Evolutionary conservation across 139 green algal genomes (phyloP).

Genomic region (Astrephomene gubernaculifera): DNA sequence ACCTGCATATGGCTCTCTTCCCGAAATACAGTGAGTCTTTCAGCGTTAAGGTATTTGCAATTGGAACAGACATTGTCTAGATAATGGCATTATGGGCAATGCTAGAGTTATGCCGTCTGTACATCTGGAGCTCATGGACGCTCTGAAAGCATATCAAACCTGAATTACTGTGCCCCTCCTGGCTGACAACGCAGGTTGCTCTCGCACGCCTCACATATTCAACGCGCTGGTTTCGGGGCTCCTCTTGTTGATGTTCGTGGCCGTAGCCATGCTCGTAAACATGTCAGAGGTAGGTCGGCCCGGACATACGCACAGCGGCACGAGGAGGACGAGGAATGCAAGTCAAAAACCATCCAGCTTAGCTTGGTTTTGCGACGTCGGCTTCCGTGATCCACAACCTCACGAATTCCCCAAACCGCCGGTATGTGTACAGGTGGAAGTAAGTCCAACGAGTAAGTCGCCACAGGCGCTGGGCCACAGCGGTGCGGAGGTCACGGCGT

Average conservation of each 20-base stretch:
- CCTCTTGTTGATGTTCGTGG: slow-evolving; percentile 1
- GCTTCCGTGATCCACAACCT: not conserved
- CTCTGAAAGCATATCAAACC: too few relatives aligned
- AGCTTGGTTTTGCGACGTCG: not conserved
- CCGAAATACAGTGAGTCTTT: slow-evolving; percentile 17
- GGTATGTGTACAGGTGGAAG: not conserved
- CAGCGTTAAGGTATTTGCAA: too few relatives aligned
- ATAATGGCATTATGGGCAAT: too few relatives aligned
- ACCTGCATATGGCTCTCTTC: slow-evolving; percentile 1
- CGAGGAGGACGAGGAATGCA: too few relatives aligned
- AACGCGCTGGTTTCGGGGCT: not conserved
- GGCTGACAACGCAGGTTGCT: not conserved
- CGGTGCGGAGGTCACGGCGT: slow-evolving; percentile 5
- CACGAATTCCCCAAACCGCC: not conserved
- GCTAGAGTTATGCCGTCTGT: too few relatives aligned
- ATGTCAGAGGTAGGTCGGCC: slow-evolving; percentile 18
- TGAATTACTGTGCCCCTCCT: too few relatives aligned
- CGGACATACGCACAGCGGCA: too few relatives aligned
- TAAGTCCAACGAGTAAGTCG: slow-evolving; percentile 6
- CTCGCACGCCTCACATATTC: not conserved
- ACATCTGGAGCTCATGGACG: too few relatives aligned
- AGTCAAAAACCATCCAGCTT: not conserved
- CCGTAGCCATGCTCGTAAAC: slow-evolving; percentile 19
- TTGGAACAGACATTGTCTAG: too few relatives aligned
- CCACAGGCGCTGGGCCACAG: slow-evolving; percentile 30